Conservation (phyloP, 805 yeast genomes). For the Yarrowia deformans region DNA sequence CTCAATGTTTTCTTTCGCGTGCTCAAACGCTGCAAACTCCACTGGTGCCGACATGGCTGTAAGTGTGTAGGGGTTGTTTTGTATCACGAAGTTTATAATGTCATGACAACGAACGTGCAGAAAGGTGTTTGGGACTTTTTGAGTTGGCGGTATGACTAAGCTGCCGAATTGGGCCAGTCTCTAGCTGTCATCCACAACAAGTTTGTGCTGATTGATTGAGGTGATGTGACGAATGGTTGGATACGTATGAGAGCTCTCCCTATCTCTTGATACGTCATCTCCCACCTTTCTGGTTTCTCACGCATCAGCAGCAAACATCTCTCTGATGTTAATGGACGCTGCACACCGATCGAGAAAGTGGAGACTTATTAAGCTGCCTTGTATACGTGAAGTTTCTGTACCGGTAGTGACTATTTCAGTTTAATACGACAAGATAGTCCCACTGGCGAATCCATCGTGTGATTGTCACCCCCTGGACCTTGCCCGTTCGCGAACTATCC, state of each 20-base stretch:
- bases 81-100: conserved; percentile 26
- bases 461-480: too few species aligned
- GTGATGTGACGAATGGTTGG: too few species aligned
- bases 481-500: too few species aligned
- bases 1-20: conserved; percentile 63
- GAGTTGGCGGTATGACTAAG: neutral
- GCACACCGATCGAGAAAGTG: neutral
- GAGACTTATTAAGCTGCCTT: neutral
- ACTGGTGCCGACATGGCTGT: conserved; percentile 44
- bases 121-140: conserved; percentile 26
- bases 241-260: too few species aligned
- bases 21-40: conserved; percentile 58
- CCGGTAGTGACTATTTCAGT: too few species aligned
- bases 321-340: too few species aligned
- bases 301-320: too few species aligned
- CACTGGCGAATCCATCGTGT: too few species aligned
- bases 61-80: conserved; percentile 37
- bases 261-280: too few species aligned
- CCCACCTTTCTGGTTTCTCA: too few species aligned
- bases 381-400: too few species aligned
- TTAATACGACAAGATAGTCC: too few species aligned
- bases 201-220: neutral
- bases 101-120: conserved; percentile 27
- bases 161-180: neutral
- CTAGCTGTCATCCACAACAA: neutral